Percentiles rank a stretch among this genome's conserved stretches.
These are phyloP conservation scores for Mycena rebaudengoi DNA, from an alignment of 768 basidiomycete species.

Conservation along the genomic window DNA sequence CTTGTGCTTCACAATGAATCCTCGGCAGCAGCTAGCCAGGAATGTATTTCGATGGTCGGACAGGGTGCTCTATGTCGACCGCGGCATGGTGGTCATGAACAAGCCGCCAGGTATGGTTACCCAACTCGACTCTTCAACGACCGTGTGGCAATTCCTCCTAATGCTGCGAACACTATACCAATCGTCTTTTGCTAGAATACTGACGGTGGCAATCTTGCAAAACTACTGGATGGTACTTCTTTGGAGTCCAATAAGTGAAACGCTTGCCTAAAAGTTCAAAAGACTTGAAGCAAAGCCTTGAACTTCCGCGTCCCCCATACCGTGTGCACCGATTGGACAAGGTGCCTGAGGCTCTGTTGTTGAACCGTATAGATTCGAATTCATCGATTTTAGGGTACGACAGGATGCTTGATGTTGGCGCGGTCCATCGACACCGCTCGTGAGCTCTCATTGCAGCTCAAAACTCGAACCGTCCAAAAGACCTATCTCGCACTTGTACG, in stretches of 20 bases:
- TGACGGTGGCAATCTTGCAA: slow-evolving; percentile 3
- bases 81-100: slow-evolving; percentile 61
- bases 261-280: background rate
- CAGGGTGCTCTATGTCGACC: slow-evolving; percentile 59
- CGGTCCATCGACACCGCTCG: slow-evolving; percentile 51
- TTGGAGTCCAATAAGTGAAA: background rate
- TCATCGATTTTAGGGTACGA: slow-evolving; percentile 57
- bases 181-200: slow-evolving; percentile 28
- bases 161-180: slow-evolving; percentile 44
- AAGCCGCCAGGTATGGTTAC: slow-evolving; percentile 69
- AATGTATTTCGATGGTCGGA: slow-evolving; percentile 16
- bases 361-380: no score
- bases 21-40: slow-evolving; percentile 9
- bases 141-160: slow-evolving; percentile 40
- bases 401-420: slow-evolving; percentile 68
- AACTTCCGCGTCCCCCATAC: slow-evolving; percentile 47
- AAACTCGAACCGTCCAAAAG: slow-evolving; percentile 56
- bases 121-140: slow-evolving; percentile 46
- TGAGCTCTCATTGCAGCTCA: slow-evolving; percentile 66
- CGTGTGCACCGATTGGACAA: slow-evolving; percentile 76
- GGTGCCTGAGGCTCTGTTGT: slow-evolving; percentile 43
- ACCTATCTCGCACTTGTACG: slow-evolving; percentile 72
- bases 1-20: slow-evolving; percentile 11
- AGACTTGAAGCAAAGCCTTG: slow-evolving; percentile 40
- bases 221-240: slow-evolving; percentile 15